phyloP scores from a whole-genome alignment of 208 protist species.

The Spongospora subterranea region DNA sequence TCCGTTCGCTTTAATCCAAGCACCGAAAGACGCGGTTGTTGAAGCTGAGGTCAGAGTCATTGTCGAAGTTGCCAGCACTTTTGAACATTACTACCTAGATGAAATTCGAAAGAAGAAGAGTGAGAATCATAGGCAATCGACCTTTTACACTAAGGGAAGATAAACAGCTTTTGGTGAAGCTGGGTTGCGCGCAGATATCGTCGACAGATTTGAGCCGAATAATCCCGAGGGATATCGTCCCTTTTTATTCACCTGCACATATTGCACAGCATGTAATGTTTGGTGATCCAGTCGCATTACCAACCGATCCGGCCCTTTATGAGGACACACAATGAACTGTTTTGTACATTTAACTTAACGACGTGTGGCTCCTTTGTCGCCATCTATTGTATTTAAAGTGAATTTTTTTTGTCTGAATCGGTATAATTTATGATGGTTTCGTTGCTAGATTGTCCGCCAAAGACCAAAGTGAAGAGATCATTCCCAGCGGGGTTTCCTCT shows the following conservation, averaged over 20 bases:
- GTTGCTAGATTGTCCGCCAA: no score
- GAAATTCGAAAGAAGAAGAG: background rate
- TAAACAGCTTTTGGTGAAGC: slow-evolving; percentile 33
- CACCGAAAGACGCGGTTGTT: slow-evolving; percentile 27
- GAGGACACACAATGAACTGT: background rate
- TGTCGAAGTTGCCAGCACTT: background rate
- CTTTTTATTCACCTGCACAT: background rate
- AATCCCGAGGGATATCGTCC: slow-evolving; percentile 15
- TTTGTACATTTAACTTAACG: background rate
- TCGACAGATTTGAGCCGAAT: background rate
- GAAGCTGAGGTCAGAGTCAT: background rate
- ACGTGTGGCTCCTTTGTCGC: no score
- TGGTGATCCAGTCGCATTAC: background rate
- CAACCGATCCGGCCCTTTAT: background rate
- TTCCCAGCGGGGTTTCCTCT: no score
- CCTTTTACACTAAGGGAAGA: slow-evolving; percentile 27
- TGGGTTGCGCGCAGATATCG: slow-evolving; percentile 16
- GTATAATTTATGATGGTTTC: no score
- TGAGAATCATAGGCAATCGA: background rate
- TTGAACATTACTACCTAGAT: background rate
- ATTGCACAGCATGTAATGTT: background rate
- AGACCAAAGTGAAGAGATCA: no score
- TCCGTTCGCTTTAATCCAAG: slow-evolving; percentile 12
- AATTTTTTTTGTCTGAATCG: no score
- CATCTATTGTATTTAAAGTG: no score